Evolutionary conservation across 2,329 filamentous ascomycete species (phyloP).

Genomic region (Diaporthe vaccinii): DNA sequence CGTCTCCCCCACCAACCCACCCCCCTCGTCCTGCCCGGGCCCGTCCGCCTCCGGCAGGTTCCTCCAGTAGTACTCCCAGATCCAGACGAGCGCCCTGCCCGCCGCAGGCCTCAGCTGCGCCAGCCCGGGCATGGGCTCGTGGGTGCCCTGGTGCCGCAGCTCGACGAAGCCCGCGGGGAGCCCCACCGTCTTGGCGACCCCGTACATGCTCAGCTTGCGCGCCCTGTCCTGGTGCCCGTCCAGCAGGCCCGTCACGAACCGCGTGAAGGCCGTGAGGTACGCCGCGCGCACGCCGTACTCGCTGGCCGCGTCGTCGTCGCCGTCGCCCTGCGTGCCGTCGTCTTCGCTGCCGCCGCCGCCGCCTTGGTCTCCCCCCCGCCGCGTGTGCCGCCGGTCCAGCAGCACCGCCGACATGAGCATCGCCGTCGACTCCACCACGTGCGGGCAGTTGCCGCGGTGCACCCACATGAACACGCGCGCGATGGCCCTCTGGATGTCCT

Average conservation of each 20-base stretch:
- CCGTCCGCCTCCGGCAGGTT: conserved; percentile 54
- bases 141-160: conserved; percentile 89
- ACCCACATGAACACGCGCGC: conserved; percentile 77
- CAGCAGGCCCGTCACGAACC: conserved; percentile 85
- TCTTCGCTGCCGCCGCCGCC: neutral
- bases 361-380: no score
- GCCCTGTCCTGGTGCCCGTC: conserved; percentile 79
- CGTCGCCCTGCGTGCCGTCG: neutral
- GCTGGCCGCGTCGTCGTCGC: conserved; percentile 44
- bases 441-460: conserved; percentile 80
- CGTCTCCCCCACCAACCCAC: neutral
- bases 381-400: conserved; percentile 64
- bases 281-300: conserved; percentile 74
- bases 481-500: conserved; percentile 58
- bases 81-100: conserved; percentile 81
- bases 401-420: conserved; percentile 78
- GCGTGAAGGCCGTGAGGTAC: conserved; percentile 81
- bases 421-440: conserved; percentile 84
- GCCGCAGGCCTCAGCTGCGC: conserved; percentile 79
- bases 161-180: conserved; percentile 87
- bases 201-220: conserved; percentile 80
- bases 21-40: conserved; percentile 9
- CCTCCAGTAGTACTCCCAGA: conserved; percentile 91
- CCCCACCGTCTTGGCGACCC: conserved; percentile 75
- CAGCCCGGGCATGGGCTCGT: conserved; percentile 86